Evolutionary conservation across 495 filamentous ascomycete genomes (phyloP), one percentile per base, ranked within the genome.

Genomic region (Aspergillus saccharolyticus): DNA sequence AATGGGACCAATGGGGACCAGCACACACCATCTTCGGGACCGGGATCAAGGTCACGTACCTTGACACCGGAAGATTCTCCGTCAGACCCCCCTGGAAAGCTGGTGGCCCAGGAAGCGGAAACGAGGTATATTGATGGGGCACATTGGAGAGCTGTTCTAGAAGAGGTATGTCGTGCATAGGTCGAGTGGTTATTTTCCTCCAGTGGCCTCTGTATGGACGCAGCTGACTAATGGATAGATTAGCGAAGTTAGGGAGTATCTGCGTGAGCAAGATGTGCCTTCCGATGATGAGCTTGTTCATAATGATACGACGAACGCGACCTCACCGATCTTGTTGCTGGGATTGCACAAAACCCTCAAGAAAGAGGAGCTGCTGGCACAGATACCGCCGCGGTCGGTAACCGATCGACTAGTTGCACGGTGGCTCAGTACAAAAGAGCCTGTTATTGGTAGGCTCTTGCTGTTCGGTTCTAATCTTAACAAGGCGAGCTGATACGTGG

Each of bases 1-100:
- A 39, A 5, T 39, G 33, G 33, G 33, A 15, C 33, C 2, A 12
- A 8, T 12, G 33, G 10, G 33, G 10, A 12, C 14, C 33, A 15
- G 33, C 33, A 12, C 10, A 10, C 10, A 15, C 33, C 33, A 39
- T 39, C 12, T 5, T 12, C 33, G 33, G 33, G 12, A 12, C 33
- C 14, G 33, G 33, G 4, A 12, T 10, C 33, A 39, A 39, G 33
- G 33, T 12, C 33, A 2, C 33, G 14, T 39, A 5, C 33, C 10
- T 12, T 39, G 2, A 39, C 33, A 10, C 33, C 33, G 22, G 47
- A 50, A 24, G 47, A 15, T 16, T 30, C 57, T 18, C 52, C 58
- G 18, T 28, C 51, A 44, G 55, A 52, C 18, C 87, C 85, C 10
- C 77, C 91, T 28, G 92, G 92, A 10, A 81, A 88, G 44, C 77